Base-by-base conservation (phyloP, 805 yeast species). In the Metschnikowia orientalis region DNA sequence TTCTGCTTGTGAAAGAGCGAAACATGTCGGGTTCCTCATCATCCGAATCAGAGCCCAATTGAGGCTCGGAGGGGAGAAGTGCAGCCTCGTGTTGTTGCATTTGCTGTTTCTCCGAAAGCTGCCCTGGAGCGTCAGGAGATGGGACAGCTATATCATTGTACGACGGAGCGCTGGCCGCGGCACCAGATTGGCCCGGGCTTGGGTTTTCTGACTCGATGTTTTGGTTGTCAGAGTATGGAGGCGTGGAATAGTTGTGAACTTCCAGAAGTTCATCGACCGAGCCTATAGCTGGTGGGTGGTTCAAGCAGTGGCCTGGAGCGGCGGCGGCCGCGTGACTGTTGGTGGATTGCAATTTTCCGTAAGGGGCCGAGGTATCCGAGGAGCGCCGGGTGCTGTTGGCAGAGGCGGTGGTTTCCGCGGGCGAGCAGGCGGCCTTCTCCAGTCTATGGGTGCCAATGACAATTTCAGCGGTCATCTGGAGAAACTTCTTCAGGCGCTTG, bases 391-490 rank as follows among this genome's bases (percentile, higher is more conserved):
- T 25, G 20, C 28, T 25, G 25, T 16, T 25, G 19, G 15, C 22
- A 8, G 34, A 31, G 8, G 20, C 6, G 8, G 15, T 20, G 5
- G 25, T 13, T 12, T 33, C 40, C 0, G 37, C 27, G 8, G 32
- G 24, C 13, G 39, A 20, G 13, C 20, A 19, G 6, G 22, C 29
- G 18, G 23, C 15, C 14, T 32, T 30, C 11, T 37, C 41, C 67
- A 64, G 67, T 42, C 90, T 63, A 45, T 75, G 81, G 0, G 95
- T 87, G 3, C 97, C 97, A 17, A 88, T 70, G 14, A 85, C 67
- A 2, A 87, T 73, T 54, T 84, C 95, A 2, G 86, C 74, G 32
- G 88, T 84, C 50, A 86, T 61, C n/a, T 86, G 85, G 5, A 88
- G 64, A 13, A 87, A 87, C 51, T 88, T 84, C 45, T 78, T 79